Evolutionary conservation across 2,329 filamentous ascomycete species (phyloP), one percentile per base, ranked within the genome.

Genomic region (Aureobasidium namibiae): DNA sequence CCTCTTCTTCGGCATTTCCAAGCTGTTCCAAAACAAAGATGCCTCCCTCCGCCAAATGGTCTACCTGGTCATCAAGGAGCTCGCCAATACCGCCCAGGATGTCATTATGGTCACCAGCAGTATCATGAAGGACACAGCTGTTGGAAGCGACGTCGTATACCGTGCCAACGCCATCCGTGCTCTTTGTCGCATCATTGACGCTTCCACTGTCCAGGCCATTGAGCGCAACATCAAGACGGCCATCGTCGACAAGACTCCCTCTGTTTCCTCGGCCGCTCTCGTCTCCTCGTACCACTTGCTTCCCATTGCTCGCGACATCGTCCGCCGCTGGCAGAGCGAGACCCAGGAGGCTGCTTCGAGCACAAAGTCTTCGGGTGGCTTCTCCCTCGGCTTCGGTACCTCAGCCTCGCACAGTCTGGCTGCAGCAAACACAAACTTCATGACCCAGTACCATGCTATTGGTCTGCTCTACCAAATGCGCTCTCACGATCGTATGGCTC

Each of bases 91-190:
- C 24, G 94, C 94, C 61, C 91, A 97, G 78, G 94, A 99, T 81
- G 95, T 96, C 65, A 99, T 99, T 73, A 97, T 99, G 94, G 94
- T 96, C 63, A 99, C 94, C 18, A 95, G 90, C 76, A 96, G 92
- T 67, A 96, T 99, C 68, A 99, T 97, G 94, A 99, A 99, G 80
- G 94, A 99, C 74, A 96, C 92, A 11, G 91, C 92, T 56, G 91
- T 95, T 64, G 90, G 92, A 69, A 96, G 90, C 70, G 94, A 97
- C 72, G 88, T 92, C 56, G 85, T 96, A 60, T 96, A 92, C 79
- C 84, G 94, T 69, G 90, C 94, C 56, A 99, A 99, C 78, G 92
- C 94, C 63, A 97, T 97, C 72, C 84, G 94, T 67, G 92, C 92
- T 39, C 80, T 97, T 66, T 97, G 92, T 78, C 88, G 94, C 66